Evolutionary conservation across 345 rosid genomes (phyloP).

Genomic region (Geranium brycei): DNA sequence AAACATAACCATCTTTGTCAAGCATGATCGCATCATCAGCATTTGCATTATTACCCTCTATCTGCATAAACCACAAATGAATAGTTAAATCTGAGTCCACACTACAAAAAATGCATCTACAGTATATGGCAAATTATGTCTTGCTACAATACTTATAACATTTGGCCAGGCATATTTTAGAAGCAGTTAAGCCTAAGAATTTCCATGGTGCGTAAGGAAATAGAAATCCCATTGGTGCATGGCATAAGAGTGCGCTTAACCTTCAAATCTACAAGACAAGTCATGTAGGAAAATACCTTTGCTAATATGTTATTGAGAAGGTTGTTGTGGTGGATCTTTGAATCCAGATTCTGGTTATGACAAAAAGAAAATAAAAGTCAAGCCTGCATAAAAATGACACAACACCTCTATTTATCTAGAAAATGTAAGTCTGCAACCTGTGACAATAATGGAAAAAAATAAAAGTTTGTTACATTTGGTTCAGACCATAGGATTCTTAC

Average conservation of each 20-base stretch:
- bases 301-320: slow-evolving; percentile 87
- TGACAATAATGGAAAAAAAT: neutral
- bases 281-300: slow-evolving; percentile 40
- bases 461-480: neutral
- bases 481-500: slow-evolving; percentile 23
- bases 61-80: slow-evolving; percentile 25
- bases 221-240: no score
- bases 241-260: no score
- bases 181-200: neutral
- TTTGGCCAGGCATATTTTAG: no score
- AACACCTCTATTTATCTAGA: no score
- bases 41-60: slow-evolving; percentile 69
- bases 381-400: no score
- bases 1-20: slow-evolving; percentile 81
- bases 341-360: slow-evolving; percentile 61
- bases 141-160: neutral
- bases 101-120: slow-evolving; percentile 2
- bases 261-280: slow-evolving; percentile 1
- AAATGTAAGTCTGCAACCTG: neutral
- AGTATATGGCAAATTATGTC: neutral
- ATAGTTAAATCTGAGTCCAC: neutral
- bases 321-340: slow-evolving; percentile 90
- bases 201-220: neutral
- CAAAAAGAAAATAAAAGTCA: neutral
- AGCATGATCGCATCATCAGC: slow-evolving; percentile 83